Evolutionary conservation across 345 rosid species (phyloP).

Genomic region (Euphorbia tirucalli): DNA sequence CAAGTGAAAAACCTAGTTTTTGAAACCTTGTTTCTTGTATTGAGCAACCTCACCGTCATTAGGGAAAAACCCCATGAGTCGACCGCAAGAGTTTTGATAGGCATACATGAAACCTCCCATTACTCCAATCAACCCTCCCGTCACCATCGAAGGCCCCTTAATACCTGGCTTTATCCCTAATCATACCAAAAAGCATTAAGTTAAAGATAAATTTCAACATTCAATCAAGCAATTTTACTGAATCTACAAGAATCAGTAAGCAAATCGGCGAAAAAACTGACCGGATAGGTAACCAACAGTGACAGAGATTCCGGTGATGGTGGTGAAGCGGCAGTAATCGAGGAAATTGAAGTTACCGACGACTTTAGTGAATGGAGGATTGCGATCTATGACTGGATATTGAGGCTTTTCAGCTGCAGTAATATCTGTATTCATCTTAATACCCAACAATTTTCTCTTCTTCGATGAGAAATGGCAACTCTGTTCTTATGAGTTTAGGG

Average conservation of each 20-base stretch:
- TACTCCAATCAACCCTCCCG: constrained; percentile 90
- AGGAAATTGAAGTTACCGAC: constrained; percentile 77
- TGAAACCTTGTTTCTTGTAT: constrained; percentile 28
- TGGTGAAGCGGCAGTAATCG: constrained; percentile 72
- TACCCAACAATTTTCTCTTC: no score
- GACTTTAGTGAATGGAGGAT: constrained; percentile 76
- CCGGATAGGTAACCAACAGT: constrained; percentile 88
- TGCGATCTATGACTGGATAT: constrained; percentile 81
- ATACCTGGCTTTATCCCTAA: constrained; percentile 79
- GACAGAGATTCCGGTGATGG: constrained; percentile 81
- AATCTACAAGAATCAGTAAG: neutral
- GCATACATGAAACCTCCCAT: constrained; percentile 99
- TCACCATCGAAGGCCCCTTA: constrained; percentile 94
- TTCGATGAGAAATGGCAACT: neutral
- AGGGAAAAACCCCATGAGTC: constrained; percentile 95
- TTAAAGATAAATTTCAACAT: neutral
- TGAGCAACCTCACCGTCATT: constrained; percentile 81
- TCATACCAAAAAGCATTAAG: neutral
- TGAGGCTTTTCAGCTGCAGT: constrained; percentile 92
- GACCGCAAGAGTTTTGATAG: constrained; percentile 92
- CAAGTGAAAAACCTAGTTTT: neutral
- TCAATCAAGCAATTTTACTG: neutral
- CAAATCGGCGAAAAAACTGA: constrained; percentile 14
- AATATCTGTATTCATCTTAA: constrained; percentile 90
- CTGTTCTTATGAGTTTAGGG: no score